phyloP scores from a whole-genome alignment of 1,284 basidiomycete genomes.

The Ceratobasidium sp. region DNA sequence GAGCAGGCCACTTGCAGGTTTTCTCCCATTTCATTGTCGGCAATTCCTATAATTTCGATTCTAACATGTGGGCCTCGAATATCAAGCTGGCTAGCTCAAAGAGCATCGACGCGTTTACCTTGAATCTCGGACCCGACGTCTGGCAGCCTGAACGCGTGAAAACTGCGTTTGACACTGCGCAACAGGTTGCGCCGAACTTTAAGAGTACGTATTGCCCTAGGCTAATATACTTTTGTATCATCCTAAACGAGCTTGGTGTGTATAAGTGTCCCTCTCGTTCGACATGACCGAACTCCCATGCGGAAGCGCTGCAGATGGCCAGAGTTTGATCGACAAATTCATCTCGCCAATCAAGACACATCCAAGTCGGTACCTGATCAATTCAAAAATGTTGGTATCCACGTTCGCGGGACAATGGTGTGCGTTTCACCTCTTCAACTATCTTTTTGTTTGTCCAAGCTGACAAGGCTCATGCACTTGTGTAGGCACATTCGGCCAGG shows the following conservation, averaged over 20 bases:
- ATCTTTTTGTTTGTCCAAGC: too few relatives aligned
- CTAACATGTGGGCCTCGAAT: conserved; percentile 49
- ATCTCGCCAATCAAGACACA: conserved; percentile 47
- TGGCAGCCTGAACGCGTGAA: conserved; percentile 49
- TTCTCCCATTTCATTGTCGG: conserved; percentile 54
- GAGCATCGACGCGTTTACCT: conserved; percentile 54
- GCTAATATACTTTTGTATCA: too few relatives aligned
- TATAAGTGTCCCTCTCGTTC: conserved; percentile 22
- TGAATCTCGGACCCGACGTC: conserved; percentile 52
- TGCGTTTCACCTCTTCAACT: conserved; percentile 46
- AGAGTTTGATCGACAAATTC: conserved; percentile 47
- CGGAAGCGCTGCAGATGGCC: conserved; percentile 46
- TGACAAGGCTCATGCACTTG: too few relatives aligned
- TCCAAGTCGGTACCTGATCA: conserved; percentile 49
- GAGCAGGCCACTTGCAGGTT: conserved; percentile 40
- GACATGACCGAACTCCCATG: conserved; percentile 44
- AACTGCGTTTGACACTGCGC: conserved; percentile 51
- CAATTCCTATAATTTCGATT: conserved; percentile 52
- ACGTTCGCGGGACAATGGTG: conserved; percentile 55
- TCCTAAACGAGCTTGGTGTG: conserved; percentile 42
- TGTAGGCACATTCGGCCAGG: conserved; percentile 20
- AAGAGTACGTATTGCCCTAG: conserved; percentile 50
- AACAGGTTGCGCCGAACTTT: conserved; percentile 47
- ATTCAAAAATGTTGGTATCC: conserved; percentile 51
- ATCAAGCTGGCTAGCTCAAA: conserved; percentile 51